Conservation (phyloP, 169 alveolate genomes). For the Cystoisospora suis region DNA sequence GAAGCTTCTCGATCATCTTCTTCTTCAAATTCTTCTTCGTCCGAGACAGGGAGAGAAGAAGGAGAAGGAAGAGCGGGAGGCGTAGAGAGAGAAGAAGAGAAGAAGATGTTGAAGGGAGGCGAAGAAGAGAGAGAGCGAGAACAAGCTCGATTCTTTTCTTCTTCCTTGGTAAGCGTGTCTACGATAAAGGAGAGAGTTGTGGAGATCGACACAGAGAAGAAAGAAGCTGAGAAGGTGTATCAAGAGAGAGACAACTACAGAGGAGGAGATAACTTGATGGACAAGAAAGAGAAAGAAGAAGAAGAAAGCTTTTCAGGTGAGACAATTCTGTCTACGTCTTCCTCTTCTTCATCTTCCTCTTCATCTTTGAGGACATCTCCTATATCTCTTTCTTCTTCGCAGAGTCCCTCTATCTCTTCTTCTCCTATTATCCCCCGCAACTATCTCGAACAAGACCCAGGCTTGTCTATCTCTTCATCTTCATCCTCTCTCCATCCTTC, state of each 20-base stretch:
- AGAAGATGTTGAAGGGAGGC: neutral
- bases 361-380: neutral
- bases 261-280: neutral
- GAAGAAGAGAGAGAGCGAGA: neutral
- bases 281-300: neutral
- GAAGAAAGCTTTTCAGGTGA: neutral
- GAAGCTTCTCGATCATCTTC: too few relatives aligned
- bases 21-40: too few relatives aligned
- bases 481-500: too few relatives aligned
- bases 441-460: too few relatives aligned
- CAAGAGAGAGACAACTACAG: neutral
- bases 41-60: too few relatives aligned
- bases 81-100: neutral
- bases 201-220: neutral
- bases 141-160: too few relatives aligned
- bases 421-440: too few relatives aligned
- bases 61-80: neutral
- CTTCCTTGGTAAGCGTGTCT: too few relatives aligned
- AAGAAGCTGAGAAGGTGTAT: neutral
- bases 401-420: too few relatives aligned
- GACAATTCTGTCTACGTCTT: neutral
- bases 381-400: neutral
- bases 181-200: neutral
- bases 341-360: neutral
- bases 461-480: too few relatives aligned